Base-by-base conservation (phyloP, 306 rosid species). In the Cucumis sativus region DNA sequence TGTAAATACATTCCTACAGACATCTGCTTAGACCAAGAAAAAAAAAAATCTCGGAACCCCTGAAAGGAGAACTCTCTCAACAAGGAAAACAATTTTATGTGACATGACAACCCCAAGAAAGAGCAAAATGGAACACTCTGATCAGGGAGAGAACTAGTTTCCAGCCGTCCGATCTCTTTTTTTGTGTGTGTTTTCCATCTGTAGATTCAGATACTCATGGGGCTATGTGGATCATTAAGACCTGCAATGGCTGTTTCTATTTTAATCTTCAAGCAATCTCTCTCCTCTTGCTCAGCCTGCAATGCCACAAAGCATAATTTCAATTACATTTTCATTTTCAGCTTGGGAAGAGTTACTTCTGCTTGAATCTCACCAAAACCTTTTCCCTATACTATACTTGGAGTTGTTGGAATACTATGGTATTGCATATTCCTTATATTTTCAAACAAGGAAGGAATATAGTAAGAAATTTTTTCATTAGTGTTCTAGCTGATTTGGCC, bases 241-340 rank as follows among this genome's bases (percentile, higher is more conserved):
- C 91, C 88, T 76, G 87, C 84, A 81, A 95, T 90, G 58, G 97
- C 97, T 41, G 90, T 85, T 80, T 86, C 85, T 25, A 92, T 92
- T 80, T 84, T 84, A 20, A 81, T 49, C 83, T 87, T 84, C 90
- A 95, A 83, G 45, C 51, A 49, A 62, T 95, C 96, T 80, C 84
- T 95, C 52, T 95, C 97, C 39, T 89, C 96, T 81, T 90, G 94
- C 14, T 89, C 92, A 47, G 96, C 96, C 98, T 95, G 89, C 82
- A 83, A 80, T 77, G 7, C 61, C 54, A 75, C 15, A 37, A 75
- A 20, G 68, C 4, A n/a, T 8, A 5, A 33, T 10, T 54, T 33
- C 18, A 9, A 33, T 73, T 18, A 73, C 11, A 51, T 73, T n/a
- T 47, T 69, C 6, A 12, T 13, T 0, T 69, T 47, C 13, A 9